Evolutionary conservation across 768 basidiomycete genomes (phyloP), one percentile per base, ranked within the genome.

Genomic region (Naganishia randhawae): DNA sequence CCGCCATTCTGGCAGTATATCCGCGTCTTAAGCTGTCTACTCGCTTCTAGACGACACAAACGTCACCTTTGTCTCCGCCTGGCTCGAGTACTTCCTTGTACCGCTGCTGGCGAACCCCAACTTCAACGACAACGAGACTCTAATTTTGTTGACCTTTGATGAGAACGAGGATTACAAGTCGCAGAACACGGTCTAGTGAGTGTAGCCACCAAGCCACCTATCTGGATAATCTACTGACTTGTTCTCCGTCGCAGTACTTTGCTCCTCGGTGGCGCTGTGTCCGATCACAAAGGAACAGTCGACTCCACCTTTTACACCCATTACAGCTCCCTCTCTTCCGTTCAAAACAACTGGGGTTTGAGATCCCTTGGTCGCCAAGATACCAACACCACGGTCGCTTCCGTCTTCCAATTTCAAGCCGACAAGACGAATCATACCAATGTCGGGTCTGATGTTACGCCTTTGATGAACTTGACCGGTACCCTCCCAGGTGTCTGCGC

Each of bases 281-380:
- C 71, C 39, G n/a, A 19, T 25, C 11, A 50, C 31, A 62, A 57
- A 17, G 65, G 65, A 37, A 50, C 65, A 19, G 55, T 62, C 10
- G 87, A 88, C 77, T 35, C 75, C 50, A 84, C 82, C 6, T 86
- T 83, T 79, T 87, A 88, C 77, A 84, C 84, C 0, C 87, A 88
- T 76, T 87, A 86, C 78, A 86, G 85, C 3, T 73, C 78, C 51
- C 80, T 87, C 57, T 82, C 83, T 14, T 85, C 86, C 25, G 82
- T 86, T 31, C 75, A 87, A 77, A 82, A 83, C 37, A 88, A 88
- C 79, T 88, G 87, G 86, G 78, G 78, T 6, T 84, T 88, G 35
- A 83, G 83, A 41, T 85, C 84, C 13, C 85, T 87, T 27, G 87
- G 86, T 22, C 83, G 86, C 42, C 80, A 81, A 39, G 86, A 87